These are phyloP conservation scores for Chlorella sp. DNA, from an alignment of 139 green algal genomes.

Conservation along the genomic window DNA sequence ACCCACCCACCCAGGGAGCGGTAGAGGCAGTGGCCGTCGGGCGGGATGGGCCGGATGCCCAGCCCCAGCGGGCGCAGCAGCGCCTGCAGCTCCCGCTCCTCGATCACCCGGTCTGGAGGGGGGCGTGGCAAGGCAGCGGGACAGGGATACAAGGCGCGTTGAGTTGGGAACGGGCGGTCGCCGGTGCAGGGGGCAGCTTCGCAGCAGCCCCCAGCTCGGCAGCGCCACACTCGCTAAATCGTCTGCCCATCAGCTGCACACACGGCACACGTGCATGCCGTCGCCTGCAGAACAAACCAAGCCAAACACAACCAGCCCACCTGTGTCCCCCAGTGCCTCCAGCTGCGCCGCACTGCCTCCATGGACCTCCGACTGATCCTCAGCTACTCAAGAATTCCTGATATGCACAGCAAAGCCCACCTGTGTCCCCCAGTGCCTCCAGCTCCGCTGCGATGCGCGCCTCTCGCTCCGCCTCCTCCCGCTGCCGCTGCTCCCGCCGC, in stretches of 20 bases:
- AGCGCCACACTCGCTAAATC: too few relatives aligned
- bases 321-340: conserved; percentile 39
- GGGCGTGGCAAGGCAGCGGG: background rate
- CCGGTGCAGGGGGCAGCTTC: too few relatives aligned
- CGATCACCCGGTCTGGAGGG: conserved; percentile 55
- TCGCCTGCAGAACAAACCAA: too few relatives aligned
- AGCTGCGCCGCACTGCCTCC: conserved; percentile 88
- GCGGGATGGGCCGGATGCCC: conserved; percentile 79
- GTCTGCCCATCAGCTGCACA: too few relatives aligned
- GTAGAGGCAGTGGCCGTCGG: conserved; percentile 97
- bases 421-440: conserved; percentile 70
- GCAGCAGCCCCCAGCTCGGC: too few relatives aligned
- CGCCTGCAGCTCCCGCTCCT: conserved; percentile 71
- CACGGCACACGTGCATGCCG: too few relatives aligned
- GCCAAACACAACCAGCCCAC: too few relatives aligned
- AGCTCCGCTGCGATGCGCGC: conserved; percentile 85
- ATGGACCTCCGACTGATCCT: too few relatives aligned
- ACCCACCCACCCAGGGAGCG: conserved; percentile 67
- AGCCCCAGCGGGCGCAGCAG: conserved; percentile 79
- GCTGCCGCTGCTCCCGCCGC: conserved; percentile 54
- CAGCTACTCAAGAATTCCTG: too few relatives aligned
- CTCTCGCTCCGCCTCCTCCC: conserved; percentile 80
- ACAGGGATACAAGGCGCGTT: too few relatives aligned
- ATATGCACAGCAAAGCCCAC: background rate
- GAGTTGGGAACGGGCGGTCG: background rate